These are phyloP conservation scores for Carex parvula DNA, from an alignment of 176 grass and related monocot species.

Conservation along the genomic window DNA sequence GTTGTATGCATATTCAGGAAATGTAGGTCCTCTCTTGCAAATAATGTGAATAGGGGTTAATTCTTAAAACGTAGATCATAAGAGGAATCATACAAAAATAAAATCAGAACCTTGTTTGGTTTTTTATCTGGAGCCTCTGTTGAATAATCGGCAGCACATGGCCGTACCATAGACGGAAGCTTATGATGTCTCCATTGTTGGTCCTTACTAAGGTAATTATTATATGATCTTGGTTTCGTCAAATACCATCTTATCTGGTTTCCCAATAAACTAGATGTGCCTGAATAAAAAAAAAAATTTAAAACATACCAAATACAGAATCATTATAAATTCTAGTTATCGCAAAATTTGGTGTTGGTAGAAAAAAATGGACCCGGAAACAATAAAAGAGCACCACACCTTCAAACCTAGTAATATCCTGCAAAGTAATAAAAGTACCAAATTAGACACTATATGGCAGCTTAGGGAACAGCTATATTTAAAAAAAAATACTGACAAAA, in stretches of 20 bases:
- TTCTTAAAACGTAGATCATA: not conserved
- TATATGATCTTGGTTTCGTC: conserved; percentile 36
- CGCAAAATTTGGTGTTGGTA: not conserved
- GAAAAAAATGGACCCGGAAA: not conserved
- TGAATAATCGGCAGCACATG: conserved; percentile 73
- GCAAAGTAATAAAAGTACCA: conserved; percentile 8
- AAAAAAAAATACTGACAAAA: no score
- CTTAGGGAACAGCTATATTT: not conserved
- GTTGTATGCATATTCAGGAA: not conserved
- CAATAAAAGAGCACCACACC: not conserved
- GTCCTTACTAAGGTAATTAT: conserved; percentile 22
- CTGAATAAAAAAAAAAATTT: not conserved
- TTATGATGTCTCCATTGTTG: conserved; percentile 21
- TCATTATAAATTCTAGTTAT: not conserved
- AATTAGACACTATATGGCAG: conserved; percentile 4
- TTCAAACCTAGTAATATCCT: conserved; percentile 24
- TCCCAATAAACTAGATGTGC: conserved; percentile 4
- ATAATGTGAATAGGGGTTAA: not conserved
- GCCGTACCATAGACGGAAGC: conserved; percentile 39
- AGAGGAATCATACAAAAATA: not conserved
- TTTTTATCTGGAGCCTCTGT: conserved; percentile 60
- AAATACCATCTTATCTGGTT: conserved; percentile 38
- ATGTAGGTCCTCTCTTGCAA: not conserved
- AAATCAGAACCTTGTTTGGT: conserved; percentile 62
- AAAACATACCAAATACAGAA: not conserved